Evolutionary conservation across 2,329 filamentous ascomycete genomes (phyloP), one percentile per base, ranked within the genome.

Genomic region (Scopulariopsis brevicaulis): DNA sequence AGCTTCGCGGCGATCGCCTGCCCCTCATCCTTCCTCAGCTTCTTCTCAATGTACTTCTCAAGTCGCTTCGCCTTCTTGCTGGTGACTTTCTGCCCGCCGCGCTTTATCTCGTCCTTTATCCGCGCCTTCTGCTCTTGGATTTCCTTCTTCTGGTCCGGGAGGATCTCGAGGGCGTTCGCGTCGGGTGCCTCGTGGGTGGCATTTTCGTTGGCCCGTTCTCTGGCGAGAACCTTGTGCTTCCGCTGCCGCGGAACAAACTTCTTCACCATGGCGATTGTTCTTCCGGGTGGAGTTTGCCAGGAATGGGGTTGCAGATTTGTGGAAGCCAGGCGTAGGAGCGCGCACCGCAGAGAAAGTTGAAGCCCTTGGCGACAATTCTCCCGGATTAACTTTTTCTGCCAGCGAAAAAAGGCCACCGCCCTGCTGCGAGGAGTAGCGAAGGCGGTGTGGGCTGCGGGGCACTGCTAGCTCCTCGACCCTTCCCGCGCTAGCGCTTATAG

Each of bases 11-110:
- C 78, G 34, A 99, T 76, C 59, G 85, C 87, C 32, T 89, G 78
- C 66, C 90, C 96, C 70, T 97, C 93, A 68, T 99, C 94, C 70
- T 96, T 96, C 70, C 86, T 89, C 53, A 99, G 77, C 78, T 99
- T 99, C 59, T 82, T 94, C 66, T 97, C 92, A 63, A 86, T 84
- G 67, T 86, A 86, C 66, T 86, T 86, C 62, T 86, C 83, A 46
- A 86, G 67, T 1, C 84, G 77, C 71, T 86, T 86, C 6, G 83
- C 80, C 68, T 86, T 86, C 66, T 86, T 85, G 60, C 81, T 75
- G 65, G 76, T 84, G 67, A 85, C 75, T 65, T 84, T 84, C 52
- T 68, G 65, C 1, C 76, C 78, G 56, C 80, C 73, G 25, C 74
- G 69, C 58, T 71, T 73, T 58, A 85, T 66, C 61, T 84, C 77